These are phyloP conservation scores for Raffaelea ambrosiae DNA, from an alignment of 2,329 filamentous ascomycete species.

Conservation along the genomic window DNA sequence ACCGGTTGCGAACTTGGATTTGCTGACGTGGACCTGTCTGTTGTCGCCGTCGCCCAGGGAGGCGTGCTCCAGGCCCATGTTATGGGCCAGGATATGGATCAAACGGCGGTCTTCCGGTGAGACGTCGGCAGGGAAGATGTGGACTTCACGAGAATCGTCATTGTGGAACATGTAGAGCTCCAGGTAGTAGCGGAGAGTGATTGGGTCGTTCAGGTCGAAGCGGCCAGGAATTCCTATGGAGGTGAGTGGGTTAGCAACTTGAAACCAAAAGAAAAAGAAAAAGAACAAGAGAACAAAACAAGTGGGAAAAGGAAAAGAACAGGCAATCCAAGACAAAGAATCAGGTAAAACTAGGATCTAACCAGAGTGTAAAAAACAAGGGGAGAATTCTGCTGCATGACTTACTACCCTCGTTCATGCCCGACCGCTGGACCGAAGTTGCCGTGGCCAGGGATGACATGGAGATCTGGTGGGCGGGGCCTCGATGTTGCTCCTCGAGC, in stretches of 20 bases:
- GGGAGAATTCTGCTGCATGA: background rate
- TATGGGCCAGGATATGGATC: conserved; percentile 89
- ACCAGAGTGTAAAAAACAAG: background rate
- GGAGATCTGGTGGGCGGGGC: conserved; percentile 79
- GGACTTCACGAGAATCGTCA: conserved; percentile 57
- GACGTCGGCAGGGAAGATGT: conserved; percentile 76
- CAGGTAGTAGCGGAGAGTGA: conserved; percentile 80
- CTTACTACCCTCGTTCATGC: conserved; percentile 1
- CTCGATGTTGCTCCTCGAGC: conserved; percentile 88
- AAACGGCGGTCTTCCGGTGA: conserved; percentile 78
- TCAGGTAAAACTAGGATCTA: background rate
- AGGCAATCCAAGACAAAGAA: too few species aligned
- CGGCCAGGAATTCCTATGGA: conserved; percentile 42
- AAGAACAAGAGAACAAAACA: too few species aligned
- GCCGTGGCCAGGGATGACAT: conserved; percentile 58
- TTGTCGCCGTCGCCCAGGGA: conserved; percentile 84
- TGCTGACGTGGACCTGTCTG: conserved; percentile 84
- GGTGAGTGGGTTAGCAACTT: conserved; percentile 10
- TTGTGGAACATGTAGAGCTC: conserved; percentile 85
- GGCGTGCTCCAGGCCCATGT: conserved; percentile 84
- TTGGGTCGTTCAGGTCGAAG: conserved; percentile 84
- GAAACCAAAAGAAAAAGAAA: too few species aligned
- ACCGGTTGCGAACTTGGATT: conserved; percentile 38
- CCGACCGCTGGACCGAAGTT: conserved; percentile 5
- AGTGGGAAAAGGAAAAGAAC: too few species aligned